A percentile compares a stretch with the other conserved stretches of the same genome.
phyloP scores from a whole-genome alignment of 2,329 filamentous ascomycete genomes.

The Dendryphion nanum region DNA sequence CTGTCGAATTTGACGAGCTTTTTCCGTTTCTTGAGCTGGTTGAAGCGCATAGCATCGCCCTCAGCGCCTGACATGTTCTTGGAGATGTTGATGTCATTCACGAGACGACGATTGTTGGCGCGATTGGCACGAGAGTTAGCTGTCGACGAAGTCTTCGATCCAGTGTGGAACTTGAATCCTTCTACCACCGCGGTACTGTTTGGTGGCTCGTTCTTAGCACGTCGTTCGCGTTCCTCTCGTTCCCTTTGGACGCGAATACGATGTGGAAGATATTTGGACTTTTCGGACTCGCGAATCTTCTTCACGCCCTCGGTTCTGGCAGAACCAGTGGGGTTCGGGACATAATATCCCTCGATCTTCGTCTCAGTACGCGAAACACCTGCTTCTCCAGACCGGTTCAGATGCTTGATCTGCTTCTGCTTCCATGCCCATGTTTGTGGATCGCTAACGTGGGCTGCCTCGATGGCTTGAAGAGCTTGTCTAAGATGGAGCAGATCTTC shows the following conservation, averaged over 20 bases:
- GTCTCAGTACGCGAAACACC: slow-evolving; percentile 55
- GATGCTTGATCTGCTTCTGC: slow-evolving; percentile 69
- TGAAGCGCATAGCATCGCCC: slow-evolving; percentile 92
- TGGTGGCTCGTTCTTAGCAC: slow-evolving; percentile 60
- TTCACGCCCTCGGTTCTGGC: slow-evolving; percentile 91
- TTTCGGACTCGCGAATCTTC: slow-evolving; percentile 95
- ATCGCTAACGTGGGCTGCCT: slow-evolving; percentile 54
- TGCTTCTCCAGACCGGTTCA: slow-evolving; percentile 58
- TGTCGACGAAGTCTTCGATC: slow-evolving; percentile 79
- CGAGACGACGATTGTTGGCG: slow-evolving; percentile 90
- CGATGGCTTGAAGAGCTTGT: slow-evolving; percentile 49
- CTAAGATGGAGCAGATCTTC: slow-evolving; percentile 62
- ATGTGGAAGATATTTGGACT: slow-evolving; percentile 96
- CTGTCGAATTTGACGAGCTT: slow-evolving; percentile 98
- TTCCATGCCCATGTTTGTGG: slow-evolving; percentile 67
- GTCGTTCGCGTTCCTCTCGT: slow-evolving; percentile 85
- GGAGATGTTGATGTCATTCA: slow-evolving; percentile 93
- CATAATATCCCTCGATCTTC: slow-evolving; percentile 69
- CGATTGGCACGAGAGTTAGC: slow-evolving; percentile 91
- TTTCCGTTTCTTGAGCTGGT: slow-evolving; percentile 98
- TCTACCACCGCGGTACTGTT: slow-evolving; percentile 30
- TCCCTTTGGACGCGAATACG: slow-evolving; percentile 94
- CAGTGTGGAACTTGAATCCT: slow-evolving; percentile 58
- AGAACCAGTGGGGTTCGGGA: slow-evolving; percentile 79
- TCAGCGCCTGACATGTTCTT: slow-evolving; percentile 71